A percentile compares a stretch with the other conserved stretches of the same genome.
Conservation (phyloP, 352 stramenopile genomes). For the Phytopythium kandeliae region DNA sequence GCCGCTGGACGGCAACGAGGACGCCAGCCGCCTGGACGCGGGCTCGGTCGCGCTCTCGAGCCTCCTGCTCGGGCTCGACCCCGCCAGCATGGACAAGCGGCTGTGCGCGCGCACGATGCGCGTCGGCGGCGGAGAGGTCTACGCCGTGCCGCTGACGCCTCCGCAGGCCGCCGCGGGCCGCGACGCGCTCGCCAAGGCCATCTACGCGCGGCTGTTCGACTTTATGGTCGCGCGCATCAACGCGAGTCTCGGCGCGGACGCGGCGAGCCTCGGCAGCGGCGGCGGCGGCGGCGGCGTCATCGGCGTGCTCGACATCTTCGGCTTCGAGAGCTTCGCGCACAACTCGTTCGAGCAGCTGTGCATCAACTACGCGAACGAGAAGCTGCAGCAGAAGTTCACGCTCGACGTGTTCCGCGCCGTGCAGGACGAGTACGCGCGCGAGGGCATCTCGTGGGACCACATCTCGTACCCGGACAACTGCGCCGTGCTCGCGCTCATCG, state of each 20-base stretch:
- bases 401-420: slow-evolving; percentile 62
- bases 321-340: slow-evolving; percentile 83
- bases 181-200: slow-evolving; percentile 92
- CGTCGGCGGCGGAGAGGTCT: slow-evolving; percentile 53
- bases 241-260: slow-evolving; percentile 37
- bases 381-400: slow-evolving; percentile 87
- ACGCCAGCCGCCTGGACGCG: slow-evolving; percentile 34
- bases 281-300: slow-evolving; percentile 25
- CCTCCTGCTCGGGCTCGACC: slow-evolving; percentile 41
- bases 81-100: slow-evolving; percentile 43
- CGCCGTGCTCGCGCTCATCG: slow-evolving; percentile 66
- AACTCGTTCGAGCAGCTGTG: slow-evolving; percentile 94
- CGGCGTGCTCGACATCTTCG: slow-evolving; percentile 89
- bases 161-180: slow-evolving; percentile 76
- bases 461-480: slow-evolving; percentile 82
- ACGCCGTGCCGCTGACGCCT: slow-evolving; percentile 49
- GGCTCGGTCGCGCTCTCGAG: slow-evolving; percentile 38
- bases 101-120: slow-evolving; percentile 69
- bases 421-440: slow-evolving; percentile 55
- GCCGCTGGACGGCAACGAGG: slow-evolving; percentile 41
- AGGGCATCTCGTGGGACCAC: slow-evolving; percentile 74
- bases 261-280: no score
- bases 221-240: slow-evolving; percentile 93
- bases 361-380: slow-evolving; percentile 96
- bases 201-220: slow-evolving; percentile 95